Base-by-base conservation (phyloP, 73 alveolate species). In the Effrenium voratum region DNA sequence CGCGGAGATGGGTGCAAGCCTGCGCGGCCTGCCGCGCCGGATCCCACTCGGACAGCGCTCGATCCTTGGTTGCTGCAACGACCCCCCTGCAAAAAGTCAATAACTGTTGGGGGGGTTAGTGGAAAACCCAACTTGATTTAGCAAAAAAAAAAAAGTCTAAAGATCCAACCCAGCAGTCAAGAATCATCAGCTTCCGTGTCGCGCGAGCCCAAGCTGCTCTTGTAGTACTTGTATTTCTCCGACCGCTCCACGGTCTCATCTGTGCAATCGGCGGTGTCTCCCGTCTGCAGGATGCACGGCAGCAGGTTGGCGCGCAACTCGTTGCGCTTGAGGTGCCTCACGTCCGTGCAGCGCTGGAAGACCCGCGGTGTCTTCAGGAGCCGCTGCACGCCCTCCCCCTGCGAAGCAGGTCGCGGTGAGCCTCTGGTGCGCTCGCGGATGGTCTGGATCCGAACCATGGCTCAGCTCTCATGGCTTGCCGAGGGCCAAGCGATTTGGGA, bases 331-430 rank as follows among this genome's bases (percentile, higher is more conserved):
- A 76, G 45, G 76, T 90, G 97, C 41, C 97, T 50, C 44, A 90
- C 44, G 55, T 79, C 97, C 41, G 45, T 47, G 5, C 44, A 70
- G 45, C 87, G 82, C 34, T 90, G 97, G 76, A 90, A 90, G 24
- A 90, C 97, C 22, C 97, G 86, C 43, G 97, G 97, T 3, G 97
- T 90, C 41, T 57, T 75, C 97, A n/a, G 43, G n/a, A 90, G 76
- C 38, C 97, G 70, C 44, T 49, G 84, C 68, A 66, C 15, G 28
- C 60, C 82, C 1, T 86, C 63, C 30, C 68, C 94, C 43, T 72
- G 92, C 36, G 92, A 82, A 0, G 92, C 70, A 2, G 76, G 34
- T 82, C 92, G 75, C 49, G 75, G 52, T 6, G 92, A 73, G n/a
- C 70, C 49, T 60, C 90, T 45, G 12, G 34, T 40, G 16, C 90